Percentiles rank a stretch among this genome's conserved stretches.
Conservation (phyloP, 2,329 filamentous ascomycete genomes). For the Cladophialophora yegresii region DNA sequence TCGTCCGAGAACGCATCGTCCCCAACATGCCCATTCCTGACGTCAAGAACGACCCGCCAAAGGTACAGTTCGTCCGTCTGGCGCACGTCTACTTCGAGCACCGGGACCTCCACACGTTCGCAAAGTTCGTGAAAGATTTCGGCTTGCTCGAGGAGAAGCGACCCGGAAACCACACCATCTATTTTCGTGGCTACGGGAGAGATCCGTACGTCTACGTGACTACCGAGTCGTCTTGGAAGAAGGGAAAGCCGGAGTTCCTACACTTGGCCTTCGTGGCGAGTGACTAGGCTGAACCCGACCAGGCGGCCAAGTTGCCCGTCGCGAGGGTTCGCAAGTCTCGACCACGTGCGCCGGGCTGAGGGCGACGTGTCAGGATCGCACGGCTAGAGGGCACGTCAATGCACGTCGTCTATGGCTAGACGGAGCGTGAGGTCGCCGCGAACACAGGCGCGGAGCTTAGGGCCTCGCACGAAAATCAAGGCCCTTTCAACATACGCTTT, state of each 20-base stretch:
- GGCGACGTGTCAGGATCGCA: slow-evolving; percentile 27
- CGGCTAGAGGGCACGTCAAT: slow-evolving; percentile 34
- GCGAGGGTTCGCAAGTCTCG: slow-evolving; percentile 56
- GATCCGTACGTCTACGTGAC: slow-evolving; percentile 63
- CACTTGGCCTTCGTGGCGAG: slow-evolving; percentile 62
- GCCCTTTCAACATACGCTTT: slow-evolving; percentile 45
- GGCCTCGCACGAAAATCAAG: slow-evolving; percentile 38
- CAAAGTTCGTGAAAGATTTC: slow-evolving; percentile 40
- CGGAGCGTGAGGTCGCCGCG: slow-evolving; percentile 16
- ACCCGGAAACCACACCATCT: slow-evolving; percentile 50
- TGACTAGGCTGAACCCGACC: slow-evolving; percentile 57
- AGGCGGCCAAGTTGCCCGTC: slow-evolving; percentile 52
- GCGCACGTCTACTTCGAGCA: slow-evolving; percentile 41
- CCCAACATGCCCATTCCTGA: slow-evolving; percentile 29
- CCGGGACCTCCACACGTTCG: slow-evolving; percentile 35
- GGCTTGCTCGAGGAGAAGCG: slow-evolving; percentile 38
- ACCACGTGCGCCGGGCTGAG: slow-evolving; percentile 37
- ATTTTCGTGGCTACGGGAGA: slow-evolving; percentile 62
- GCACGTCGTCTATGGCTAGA: slow-evolving; percentile 41
- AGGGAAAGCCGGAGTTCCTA: slow-evolving; percentile 53
- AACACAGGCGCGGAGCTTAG: neutral
- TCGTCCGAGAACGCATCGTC: slow-evolving; percentile 30
- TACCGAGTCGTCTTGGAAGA: slow-evolving; percentile 47
- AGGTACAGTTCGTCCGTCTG: slow-evolving; percentile 38
- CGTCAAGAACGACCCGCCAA: slow-evolving; percentile 29